Conservation (phyloP, 1,284 basidiomycete species). For the Pseudozyma sp. region DNA sequence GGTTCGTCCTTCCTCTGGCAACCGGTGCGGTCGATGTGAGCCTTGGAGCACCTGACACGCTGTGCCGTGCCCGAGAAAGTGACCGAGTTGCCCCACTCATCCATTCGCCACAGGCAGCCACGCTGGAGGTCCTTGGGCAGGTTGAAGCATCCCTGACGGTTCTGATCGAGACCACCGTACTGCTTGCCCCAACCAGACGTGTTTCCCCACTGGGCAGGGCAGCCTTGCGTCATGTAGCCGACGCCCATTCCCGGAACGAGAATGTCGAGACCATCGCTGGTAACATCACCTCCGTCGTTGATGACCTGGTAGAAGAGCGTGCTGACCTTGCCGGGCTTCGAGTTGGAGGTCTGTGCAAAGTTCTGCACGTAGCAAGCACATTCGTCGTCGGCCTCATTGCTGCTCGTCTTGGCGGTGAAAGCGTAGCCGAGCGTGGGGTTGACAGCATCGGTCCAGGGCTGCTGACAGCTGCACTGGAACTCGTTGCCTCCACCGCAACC, state of each 20-base stretch:
- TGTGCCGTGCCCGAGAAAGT: slow-evolving; percentile 16
- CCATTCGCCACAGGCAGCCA: slow-evolving; percentile 41
- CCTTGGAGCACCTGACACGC: slow-evolving; percentile 36
- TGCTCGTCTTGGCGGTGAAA: slow-evolving; percentile 33
- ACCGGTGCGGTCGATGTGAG: slow-evolving; percentile 41
- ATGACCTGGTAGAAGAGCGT: slow-evolving; percentile 45
- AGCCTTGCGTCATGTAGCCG: slow-evolving; percentile 25
- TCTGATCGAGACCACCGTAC: slow-evolving; percentile 35
- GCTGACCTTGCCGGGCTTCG: slow-evolving; percentile 29
- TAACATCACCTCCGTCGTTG: slow-evolving; percentile 35
- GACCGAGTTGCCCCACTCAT: slow-evolving; percentile 35
- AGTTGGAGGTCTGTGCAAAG: slow-evolving; percentile 7
- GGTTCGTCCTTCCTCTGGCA: slow-evolving; percentile 45
- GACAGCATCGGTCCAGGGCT: slow-evolving; percentile 36
- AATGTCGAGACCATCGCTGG: slow-evolving; percentile 32
- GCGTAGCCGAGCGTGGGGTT: slow-evolving; percentile 33
- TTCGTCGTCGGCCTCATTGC: slow-evolving; percentile 15
- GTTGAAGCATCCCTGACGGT: slow-evolving; percentile 28
- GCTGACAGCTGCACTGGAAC: slow-evolving; percentile 46
- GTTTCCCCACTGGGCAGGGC: slow-evolving; percentile 26
- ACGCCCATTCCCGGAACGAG: slow-evolving; percentile 46
- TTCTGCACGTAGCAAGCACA: slow-evolving; percentile 39
- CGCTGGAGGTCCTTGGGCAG: slow-evolving; percentile 33
- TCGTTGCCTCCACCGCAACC: slow-evolving; percentile 40
- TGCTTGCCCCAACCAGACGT: slow-evolving; percentile 32